Percentiles rank a stretch among this genome's conserved stretches.
Evolutionary conservation across 108 stramenopile genomes (phyloP).

Genomic region (Conticribra guillardii): DNA sequence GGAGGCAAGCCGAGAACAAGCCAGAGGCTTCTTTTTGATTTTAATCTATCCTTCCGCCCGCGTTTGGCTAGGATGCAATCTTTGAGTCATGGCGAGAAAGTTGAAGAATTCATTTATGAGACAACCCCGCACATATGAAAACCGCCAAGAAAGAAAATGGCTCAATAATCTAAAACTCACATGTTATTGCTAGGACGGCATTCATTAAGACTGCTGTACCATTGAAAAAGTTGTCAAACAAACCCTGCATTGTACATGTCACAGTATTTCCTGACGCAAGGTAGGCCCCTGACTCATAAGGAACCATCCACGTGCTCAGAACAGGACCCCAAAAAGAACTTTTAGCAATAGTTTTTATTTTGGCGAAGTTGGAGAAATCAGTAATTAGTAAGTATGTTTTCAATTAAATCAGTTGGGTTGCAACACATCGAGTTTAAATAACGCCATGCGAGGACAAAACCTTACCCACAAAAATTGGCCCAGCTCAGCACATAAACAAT

Average conservation of each 20-base stretch:
- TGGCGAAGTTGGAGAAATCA: too few species aligned
- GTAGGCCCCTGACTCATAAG: constrained; percentile 21
- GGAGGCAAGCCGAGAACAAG: constrained; percentile 19
- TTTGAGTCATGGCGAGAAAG: constrained; percentile 14
- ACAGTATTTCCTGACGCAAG: constrained; percentile 18
- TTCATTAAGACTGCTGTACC: constrained; percentile 25
- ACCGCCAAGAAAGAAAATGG: background rate
- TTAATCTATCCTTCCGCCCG: constrained; percentile 26
- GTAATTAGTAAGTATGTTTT: background rate
- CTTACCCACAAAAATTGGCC: background rate
- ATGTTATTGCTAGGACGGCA: constrained; percentile 3
- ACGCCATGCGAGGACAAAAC: background rate
- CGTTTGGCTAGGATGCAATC: constrained; percentile 31
- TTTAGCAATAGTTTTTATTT: too few species aligned
- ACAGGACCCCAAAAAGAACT: constrained; percentile 1
- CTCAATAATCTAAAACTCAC: too few species aligned
- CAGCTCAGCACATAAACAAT: background rate
- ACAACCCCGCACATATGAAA: background rate
- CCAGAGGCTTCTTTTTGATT: background rate
- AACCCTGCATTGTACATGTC: constrained; percentile 41
- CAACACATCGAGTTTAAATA: background rate
- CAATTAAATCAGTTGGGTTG: background rate
- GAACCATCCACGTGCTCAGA: constrained; percentile 48
- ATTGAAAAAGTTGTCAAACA: constrained; percentile 36
- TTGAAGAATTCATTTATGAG: too few species aligned